Base-by-base conservation (phyloP, 2,329 filamentous ascomycete genomes). In the Daldinia sp. region DNA sequence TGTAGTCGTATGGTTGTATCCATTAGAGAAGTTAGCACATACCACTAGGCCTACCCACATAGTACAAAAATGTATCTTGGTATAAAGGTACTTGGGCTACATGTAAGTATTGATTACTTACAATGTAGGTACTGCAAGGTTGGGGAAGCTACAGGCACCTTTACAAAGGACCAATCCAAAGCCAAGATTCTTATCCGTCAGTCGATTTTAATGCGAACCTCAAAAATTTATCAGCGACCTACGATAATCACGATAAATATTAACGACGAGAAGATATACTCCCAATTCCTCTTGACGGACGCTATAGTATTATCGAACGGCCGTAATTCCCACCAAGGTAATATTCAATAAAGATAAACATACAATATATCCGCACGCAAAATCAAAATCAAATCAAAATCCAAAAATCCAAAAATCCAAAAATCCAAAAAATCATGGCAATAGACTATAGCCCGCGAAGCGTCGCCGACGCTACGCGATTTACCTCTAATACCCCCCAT, bases 381-480 rank as follows among this genome's bases (percentile, higher is more conserved):
- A 25, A n/a, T n/a, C n/a, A n/a, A n/a, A n/a, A n/a, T n/a, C n/a
- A n/a, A n/a, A n/a, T n/a, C n/a, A n/a, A n/a, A n/a, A n/a, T n/a
- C n/a, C n/a, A n/a, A n/a, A n/a, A n/a, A n/a, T n/a, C n/a, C n/a
- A n/a, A n/a, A n/a, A n/a, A n/a, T n/a, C n/a, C n/a, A n/a, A n/a
- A n/a, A n/a, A n/a, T n/a, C n/a, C n/a, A n/a, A n/a, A n/a, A n/a
- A n/a, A 29, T 21, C 23, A 70, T 70, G 68, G 66, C 68, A 15
- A 51, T 53, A 57, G 58, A 66, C 57, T 69, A 68, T 41, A 72
- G 80, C 68, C 84, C 90, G 63, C 89, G 90, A 75, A 91, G 87
- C 79, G 88, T 91, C 75, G 87, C 86, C 71, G 91, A 94, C 76
- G 91, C 92, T 69, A 95, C 92, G 72, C 89, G 91, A 74, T 95